Evolutionary conservation across 164 flowering plant species (phyloP).

Genomic region (Taxillus chinensis): DNA sequence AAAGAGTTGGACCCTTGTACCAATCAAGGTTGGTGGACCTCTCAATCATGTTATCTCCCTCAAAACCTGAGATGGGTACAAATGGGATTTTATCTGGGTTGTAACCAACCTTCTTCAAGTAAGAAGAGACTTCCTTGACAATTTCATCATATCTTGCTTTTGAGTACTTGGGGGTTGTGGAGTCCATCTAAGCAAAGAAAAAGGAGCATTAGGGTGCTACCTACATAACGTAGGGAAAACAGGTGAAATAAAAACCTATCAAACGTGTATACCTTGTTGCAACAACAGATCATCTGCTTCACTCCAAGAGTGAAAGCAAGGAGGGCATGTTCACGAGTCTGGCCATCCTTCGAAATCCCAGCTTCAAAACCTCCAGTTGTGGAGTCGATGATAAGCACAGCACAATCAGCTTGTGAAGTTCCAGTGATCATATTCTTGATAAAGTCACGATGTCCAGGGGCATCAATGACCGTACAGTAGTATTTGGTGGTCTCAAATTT

Average conservation of each 20-base stretch:
- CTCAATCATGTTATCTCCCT: not conserved
- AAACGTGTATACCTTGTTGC: conserved; percentile 11
- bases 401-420: conserved; percentile 22
- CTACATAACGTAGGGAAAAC: no score
- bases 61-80: not conserved
- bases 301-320: conserved; percentile 24
- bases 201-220: no score
- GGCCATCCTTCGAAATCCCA: conserved; percentile 22
- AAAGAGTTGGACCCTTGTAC: not conserved
- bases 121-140: not conserved
- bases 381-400: conserved; percentile 20
- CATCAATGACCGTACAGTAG: conserved; percentile 25
- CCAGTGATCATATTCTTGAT: conserved; percentile 22
- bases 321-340: conserved; percentile 22
- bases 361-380: conserved; percentile 22
- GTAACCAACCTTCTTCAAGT: not conserved
- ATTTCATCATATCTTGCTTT: not conserved
- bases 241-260: no score
- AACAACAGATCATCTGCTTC: conserved; percentile 21
- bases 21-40: not conserved
- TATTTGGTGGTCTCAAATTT: conserved; percentile 21
- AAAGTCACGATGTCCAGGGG: conserved; percentile 21
- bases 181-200: not conserved
- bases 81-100: not conserved
- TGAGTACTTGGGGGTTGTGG: not conserved